Conservation (phyloP, 2,329 filamentous ascomycete species). For the Orbilia ellipsospora region DNA sequence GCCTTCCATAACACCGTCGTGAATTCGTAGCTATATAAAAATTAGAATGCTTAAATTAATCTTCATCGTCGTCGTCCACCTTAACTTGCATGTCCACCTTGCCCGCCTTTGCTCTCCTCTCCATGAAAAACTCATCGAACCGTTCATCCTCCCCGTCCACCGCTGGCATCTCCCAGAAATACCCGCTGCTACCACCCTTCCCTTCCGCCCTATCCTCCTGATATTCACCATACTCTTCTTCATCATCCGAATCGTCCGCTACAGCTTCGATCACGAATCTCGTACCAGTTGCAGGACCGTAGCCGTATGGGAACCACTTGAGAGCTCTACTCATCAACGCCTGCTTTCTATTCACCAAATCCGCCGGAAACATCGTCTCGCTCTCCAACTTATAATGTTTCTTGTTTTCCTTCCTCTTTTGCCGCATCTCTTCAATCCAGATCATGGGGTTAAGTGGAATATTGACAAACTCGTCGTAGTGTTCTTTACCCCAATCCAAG, state of each 20-base stretch:
- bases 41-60: not conserved
- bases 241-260: constrained; percentile 63
- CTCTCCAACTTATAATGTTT: not conserved
- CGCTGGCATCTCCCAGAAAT: constrained; percentile 46
- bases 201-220: constrained; percentile 60
- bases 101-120: constrained; percentile 39
- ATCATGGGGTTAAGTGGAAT: constrained; percentile 56
- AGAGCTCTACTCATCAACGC: constrained; percentile 63
- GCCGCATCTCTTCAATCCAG: constrained; percentile 51
- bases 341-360: constrained; percentile 62
- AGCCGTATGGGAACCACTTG: constrained; percentile 67
- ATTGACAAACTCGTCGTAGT: constrained; percentile 58
- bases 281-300: constrained; percentile 63
- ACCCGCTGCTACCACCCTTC: constrained; percentile 38
- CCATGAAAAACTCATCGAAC: constrained; percentile 52
- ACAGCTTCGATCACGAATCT: constrained; percentile 66
- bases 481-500: constrained; percentile 63
- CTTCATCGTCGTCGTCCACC: constrained; percentile 13
- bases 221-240: constrained; percentile 65
- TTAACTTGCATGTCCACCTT: constrained; percentile 8
- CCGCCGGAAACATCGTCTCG: constrained; percentile 60
- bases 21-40: not conserved
- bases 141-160: constrained; percentile 31
- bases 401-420: constrained; percentile 16
- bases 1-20: not conserved